phyloP scores from a whole-genome alignment of 2,329 filamentous ascomycete species.

The Fusarium tjaetaba region DNA sequence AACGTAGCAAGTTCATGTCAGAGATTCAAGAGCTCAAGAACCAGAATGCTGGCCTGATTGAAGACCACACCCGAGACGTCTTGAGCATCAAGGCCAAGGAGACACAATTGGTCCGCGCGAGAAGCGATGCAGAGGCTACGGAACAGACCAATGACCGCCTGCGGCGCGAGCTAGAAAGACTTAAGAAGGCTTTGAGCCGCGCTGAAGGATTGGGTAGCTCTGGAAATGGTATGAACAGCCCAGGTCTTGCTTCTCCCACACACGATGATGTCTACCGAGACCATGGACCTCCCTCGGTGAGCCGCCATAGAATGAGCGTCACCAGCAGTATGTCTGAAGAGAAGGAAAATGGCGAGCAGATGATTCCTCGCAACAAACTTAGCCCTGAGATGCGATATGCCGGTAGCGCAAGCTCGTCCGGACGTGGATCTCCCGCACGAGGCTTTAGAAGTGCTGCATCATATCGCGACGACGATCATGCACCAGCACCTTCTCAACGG shows the following conservation, averaged over 20 bases:
- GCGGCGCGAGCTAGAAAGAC: slow-evolving; percentile 86
- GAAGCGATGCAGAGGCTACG: slow-evolving; percentile 88
- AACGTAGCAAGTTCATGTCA: slow-evolving; percentile 82
- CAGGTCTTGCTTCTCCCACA: slow-evolving; percentile 60
- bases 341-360: slow-evolving; percentile 74
- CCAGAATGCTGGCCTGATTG: slow-evolving; percentile 94
- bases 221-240: slow-evolving; percentile 51
- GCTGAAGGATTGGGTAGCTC: slow-evolving; percentile 62
- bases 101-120: slow-evolving; percentile 91
- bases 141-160: slow-evolving; percentile 88
- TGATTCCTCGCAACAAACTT: slow-evolving; percentile 61
- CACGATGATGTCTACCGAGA: slow-evolving; percentile 71
- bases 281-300: slow-evolving; percentile 51
- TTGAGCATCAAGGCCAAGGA: slow-evolving; percentile 98
- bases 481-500: slow-evolving; percentile 44
- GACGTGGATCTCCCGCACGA: slow-evolving; percentile 68
- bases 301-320: slow-evolving; percentile 67
- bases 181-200: slow-evolving; percentile 85
- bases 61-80: slow-evolving; percentile 95
- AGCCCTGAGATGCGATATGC: slow-evolving; percentile 65
- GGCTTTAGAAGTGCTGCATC: slow-evolving; percentile 57
- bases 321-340: slow-evolving; percentile 77
- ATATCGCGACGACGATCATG: slow-evolving; percentile 49
- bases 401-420: slow-evolving; percentile 62
- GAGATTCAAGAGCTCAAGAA: slow-evolving; percentile 96